Evolutionary conservation across 2,329 filamentous ascomycete genomes (phyloP).

Genomic region (Talaromyces sp.): DNA sequence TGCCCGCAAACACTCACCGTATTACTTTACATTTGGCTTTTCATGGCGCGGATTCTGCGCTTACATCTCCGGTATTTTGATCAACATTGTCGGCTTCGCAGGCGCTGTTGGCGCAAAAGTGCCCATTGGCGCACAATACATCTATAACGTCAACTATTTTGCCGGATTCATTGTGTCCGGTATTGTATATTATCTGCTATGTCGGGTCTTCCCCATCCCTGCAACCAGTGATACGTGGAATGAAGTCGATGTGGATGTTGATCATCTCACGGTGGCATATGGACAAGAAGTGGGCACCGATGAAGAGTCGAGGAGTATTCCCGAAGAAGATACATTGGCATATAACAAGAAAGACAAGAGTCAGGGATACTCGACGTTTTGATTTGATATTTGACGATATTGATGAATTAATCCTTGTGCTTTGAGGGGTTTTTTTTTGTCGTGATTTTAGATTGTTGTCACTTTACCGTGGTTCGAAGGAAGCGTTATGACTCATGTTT

Average conservation of each 20-base stretch:
- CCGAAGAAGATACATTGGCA: constrained; percentile 9
- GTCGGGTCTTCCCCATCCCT: constrained; percentile 64
- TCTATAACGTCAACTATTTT: constrained; percentile 92
- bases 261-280: constrained; percentile 28
- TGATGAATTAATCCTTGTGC: neutral
- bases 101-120: constrained; percentile 69
- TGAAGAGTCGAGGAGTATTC: constrained; percentile 14
- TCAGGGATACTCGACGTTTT: constrained; percentile 14
- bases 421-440: neutral
- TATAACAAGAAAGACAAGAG: constrained; percentile 16
- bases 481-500: neutral
- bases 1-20: constrained; percentile 55
- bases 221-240: constrained; percentile 71
- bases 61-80: constrained; percentile 75
- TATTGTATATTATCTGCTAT: constrained; percentile 64
- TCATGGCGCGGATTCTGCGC: constrained; percentile 80
- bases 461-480: neutral
- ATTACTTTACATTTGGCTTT: constrained; percentile 69
- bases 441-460: neutral
- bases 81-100: constrained; percentile 89
- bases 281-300: constrained; percentile 30
- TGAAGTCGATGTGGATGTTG: constrained; percentile 54
- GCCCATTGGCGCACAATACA: constrained; percentile 71
- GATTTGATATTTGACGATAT: neutral
- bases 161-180: constrained; percentile 69